Evolutionary conservation across 73 alveolate genomes (phyloP).

Genomic region (Paramecium primaurelia): DNA sequence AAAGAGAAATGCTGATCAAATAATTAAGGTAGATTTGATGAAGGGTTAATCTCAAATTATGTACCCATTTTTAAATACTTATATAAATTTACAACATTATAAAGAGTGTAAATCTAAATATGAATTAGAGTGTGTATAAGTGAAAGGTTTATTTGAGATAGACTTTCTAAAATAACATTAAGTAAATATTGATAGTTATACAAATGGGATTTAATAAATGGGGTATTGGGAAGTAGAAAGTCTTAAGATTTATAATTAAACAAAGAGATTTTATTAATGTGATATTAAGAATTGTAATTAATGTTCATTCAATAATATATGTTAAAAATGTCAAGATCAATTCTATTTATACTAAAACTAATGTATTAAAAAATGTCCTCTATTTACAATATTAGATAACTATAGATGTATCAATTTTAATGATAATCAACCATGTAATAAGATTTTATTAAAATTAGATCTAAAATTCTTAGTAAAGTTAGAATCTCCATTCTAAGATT

Average conservation of each 20-base stretch:
- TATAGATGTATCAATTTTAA: neutral
- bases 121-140: neutral
- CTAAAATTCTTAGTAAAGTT: neutral
- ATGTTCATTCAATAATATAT: neutral
- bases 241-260: neutral
- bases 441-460: neutral
- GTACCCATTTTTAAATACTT: neutral
- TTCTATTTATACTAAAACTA: neutral
- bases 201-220: neutral
- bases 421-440: neutral
- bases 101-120: neutral
- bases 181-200: neutral
- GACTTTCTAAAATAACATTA: neutral
- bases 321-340: neutral
- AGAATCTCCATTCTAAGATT: neutral
- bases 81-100: neutral
- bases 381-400: neutral
- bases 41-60: neutral
- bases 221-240: neutral
- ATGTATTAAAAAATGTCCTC: neutral
- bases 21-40: neutral
- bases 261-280: neutral
- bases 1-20: neutral
- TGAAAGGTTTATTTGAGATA: neutral
- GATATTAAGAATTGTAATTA: neutral